Evolutionary conservation across 305 asterid genomes (phyloP), one percentile per base, ranked within the genome.

Genomic region (Fraxinus paxiana): DNA sequence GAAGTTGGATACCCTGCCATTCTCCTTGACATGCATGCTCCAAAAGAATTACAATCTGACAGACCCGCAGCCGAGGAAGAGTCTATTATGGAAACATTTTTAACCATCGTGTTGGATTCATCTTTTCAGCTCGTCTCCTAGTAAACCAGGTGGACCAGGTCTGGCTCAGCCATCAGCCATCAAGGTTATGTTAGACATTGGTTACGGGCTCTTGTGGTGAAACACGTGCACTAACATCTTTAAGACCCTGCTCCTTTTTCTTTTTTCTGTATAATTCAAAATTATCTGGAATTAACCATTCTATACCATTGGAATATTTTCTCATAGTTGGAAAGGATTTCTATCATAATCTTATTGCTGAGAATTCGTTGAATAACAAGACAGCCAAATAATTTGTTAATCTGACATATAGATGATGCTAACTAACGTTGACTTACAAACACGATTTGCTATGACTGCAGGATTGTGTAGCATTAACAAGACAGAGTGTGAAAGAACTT

Each of bases 21-120:
- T 92, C 84, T 88, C 98, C 76, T 89, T 91, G 83, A 92, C 99
- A 41, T 94, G 98, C 88, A n/a, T 91, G 82, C 94, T 94, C 80
- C 96, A 92, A 90, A 88, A 93, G 88, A 91, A 92, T 82, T 92
- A 92, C 92, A 92, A 94, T 86, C 87, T 96, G 41, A 97, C 97
- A 5, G 98, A 96, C 86, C 97, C 98, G 46, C 99, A 56, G 90
- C 92, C 5, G 97, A 94, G 90, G 99, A 96, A 92, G 99, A 96
- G 88, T 88, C 97, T 6, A 81, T 90, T 35, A 94, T 96, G 99
- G 98, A 94, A 81, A 94, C 97, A 15, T 88, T 70, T 77, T 84
- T 96, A 31, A 90, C 96, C 8, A 94, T 93, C 72, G 97, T 92
- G 37, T 88, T 92, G 83, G 95, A 94, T 87, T 90, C 95, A 0